phyloP scores from a whole-genome alignment of 2,329 filamentous ascomycete genomes.

The Torrubiellomyces zombiae region DNA sequence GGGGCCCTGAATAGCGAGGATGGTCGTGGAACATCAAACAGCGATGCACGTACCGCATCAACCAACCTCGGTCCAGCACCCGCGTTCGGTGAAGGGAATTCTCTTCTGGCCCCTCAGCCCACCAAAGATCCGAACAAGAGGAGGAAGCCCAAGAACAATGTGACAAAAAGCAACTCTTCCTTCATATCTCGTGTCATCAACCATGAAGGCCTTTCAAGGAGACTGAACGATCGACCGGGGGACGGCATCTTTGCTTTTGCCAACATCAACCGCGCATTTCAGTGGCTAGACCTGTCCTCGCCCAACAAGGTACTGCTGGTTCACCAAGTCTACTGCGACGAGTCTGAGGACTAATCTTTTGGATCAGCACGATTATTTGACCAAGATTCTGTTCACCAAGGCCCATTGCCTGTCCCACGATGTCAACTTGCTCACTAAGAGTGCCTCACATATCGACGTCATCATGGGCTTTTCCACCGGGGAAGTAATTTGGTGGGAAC shows the following conservation, averaged over 20 bases:
- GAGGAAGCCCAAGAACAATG: slow-evolving; percentile 93
- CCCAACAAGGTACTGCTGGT: slow-evolving; percentile 39
- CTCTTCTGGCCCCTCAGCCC: slow-evolving; percentile 44
- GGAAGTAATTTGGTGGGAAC: slow-evolving; percentile 98
- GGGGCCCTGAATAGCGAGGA: slow-evolving; percentile 41
- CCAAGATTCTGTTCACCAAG: slow-evolving; percentile 93
- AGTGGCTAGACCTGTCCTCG: slow-evolving; percentile 85
- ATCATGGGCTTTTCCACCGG: slow-evolving; percentile 93
- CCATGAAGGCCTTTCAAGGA: slow-evolving; percentile 65
- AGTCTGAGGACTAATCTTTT: slow-evolving; percentile 9
- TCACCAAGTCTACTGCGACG: not conserved
- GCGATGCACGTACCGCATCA: slow-evolving; percentile 26
- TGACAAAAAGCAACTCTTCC: slow-evolving; percentile 95
- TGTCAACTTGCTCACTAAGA: slow-evolving; percentile 71
- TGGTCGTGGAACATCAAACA: slow-evolving; percentile 34
- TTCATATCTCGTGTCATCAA: slow-evolving; percentile 95
- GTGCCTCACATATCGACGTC: slow-evolving; percentile 65
- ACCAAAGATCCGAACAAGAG: slow-evolving; percentile 63
- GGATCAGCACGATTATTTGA: slow-evolving; percentile 64
- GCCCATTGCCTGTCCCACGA: slow-evolving; percentile 92
- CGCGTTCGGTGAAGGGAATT: slow-evolving; percentile 76
- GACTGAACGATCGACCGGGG: slow-evolving; percentile 57
- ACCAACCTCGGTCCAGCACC: slow-evolving; percentile 33
- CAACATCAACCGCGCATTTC: slow-evolving; percentile 87
- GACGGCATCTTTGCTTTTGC: slow-evolving; percentile 83